Conservation (phyloP, 2,329 filamentous ascomycete genomes). For the Didymella segeticola region DNA sequence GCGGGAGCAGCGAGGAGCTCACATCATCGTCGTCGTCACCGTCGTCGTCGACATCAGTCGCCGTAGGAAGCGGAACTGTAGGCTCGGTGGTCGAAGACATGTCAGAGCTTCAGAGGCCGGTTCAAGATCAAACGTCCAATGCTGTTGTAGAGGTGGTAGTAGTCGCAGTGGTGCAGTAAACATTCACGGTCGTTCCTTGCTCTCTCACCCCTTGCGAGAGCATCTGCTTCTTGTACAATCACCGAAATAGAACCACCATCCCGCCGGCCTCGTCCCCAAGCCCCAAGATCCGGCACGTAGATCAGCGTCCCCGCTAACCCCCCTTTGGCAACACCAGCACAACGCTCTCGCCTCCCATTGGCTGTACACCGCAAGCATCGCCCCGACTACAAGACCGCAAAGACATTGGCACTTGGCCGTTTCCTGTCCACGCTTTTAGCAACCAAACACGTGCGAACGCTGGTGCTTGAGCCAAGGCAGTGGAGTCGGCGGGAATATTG, state of each 20-base stretch:
- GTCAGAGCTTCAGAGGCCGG: not conserved
- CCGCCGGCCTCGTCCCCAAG: not conserved
- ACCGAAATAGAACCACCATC: not conserved
- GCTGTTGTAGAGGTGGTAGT: not conserved
- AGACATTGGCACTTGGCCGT: constrained; percentile 4
- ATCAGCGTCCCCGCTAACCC: not conserved
- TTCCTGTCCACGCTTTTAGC: not conserved
- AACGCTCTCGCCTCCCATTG: not conserved
- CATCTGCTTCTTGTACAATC: not conserved
- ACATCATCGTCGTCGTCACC: constrained; percentile 18
- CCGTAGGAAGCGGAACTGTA: constrained; percentile 17
- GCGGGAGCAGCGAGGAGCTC: constrained; percentile 3
- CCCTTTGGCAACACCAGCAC: not conserved
- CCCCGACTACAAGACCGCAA: not conserved
- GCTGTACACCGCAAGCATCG: not conserved
- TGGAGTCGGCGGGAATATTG: not conserved
- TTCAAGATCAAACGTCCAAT: not conserved
- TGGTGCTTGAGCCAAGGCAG: not conserved
- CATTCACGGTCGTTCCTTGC: not conserved
- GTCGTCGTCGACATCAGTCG: constrained; percentile 19
- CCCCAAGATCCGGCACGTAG: not conserved
- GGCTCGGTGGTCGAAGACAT: constrained; percentile 22
- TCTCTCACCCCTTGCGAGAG: not conserved
- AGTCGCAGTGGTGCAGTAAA: too few species aligned
- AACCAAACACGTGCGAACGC: not conserved